Percentiles rank a stretch among this genome's conserved stretches.
These are phyloP conservation scores for Baudoinia panamericana DNA, from an alignment of 495 filamentous ascomycete species.

Conservation along the genomic window DNA sequence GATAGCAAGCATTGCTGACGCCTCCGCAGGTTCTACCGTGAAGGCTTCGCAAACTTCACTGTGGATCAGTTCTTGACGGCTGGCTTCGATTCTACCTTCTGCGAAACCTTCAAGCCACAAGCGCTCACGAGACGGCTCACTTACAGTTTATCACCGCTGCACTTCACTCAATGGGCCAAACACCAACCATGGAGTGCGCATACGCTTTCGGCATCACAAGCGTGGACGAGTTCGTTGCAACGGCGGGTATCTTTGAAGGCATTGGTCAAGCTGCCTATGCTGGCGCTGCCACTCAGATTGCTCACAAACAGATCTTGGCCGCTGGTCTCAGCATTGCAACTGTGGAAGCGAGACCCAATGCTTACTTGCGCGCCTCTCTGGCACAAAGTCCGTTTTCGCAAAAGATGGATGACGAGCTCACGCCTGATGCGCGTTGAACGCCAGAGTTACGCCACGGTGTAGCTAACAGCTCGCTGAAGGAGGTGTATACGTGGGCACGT, in stretches of 20 bases:
- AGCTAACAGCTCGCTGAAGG: no score
- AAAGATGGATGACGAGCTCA: slow-evolving; percentile 44
- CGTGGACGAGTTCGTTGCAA: slow-evolving; percentile 37
- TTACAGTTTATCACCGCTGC: slow-evolving; percentile 43
- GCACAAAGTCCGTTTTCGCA: slow-evolving; percentile 40
- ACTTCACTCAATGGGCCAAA: slow-evolving; percentile 34
- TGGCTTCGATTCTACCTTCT: slow-evolving; percentile 39
- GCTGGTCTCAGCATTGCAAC: slow-evolving; percentile 50
- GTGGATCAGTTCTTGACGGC: slow-evolving; percentile 38
- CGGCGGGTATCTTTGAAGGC: slow-evolving; percentile 42
- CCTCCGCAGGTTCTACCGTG: slow-evolving; percentile 41
- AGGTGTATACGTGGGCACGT: slow-evolving; percentile 49
- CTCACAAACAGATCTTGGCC: slow-evolving; percentile 40
- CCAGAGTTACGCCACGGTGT: no score
- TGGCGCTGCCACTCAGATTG: slow-evolving; percentile 46
- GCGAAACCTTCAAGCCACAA: slow-evolving; percentile 41
- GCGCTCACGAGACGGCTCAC: slow-evolving; percentile 43
- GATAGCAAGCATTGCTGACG: no score
- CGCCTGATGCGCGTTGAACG: no score
- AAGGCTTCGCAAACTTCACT: slow-evolving; percentile 45
- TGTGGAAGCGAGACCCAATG: slow-evolving; percentile 47
- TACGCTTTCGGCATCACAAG: slow-evolving; percentile 45
- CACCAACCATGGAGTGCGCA: slow-evolving; percentile 39
- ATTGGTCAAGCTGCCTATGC: slow-evolving; percentile 37
- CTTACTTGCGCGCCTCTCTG: slow-evolving; percentile 42